A percentile compares a stretch with the other conserved stretches of the same genome.
Evolutionary conservation across 352 stramenopile genomes (phyloP).

Genomic region (Phytophthora capsici): DNA sequence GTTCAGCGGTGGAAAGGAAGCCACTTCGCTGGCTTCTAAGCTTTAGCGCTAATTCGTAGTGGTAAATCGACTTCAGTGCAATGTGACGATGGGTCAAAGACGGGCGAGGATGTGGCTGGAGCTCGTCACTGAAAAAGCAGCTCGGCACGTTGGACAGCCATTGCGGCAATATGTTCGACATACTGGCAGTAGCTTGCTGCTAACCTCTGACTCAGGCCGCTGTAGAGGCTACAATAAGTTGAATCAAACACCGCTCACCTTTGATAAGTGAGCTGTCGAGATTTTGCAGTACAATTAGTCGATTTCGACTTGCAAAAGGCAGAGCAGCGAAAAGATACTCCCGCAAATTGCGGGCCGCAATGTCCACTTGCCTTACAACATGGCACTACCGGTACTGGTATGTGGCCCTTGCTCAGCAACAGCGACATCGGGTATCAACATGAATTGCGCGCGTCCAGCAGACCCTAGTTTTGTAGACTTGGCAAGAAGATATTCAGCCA

Average conservation of each 20-base stretch:
- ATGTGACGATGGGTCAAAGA: conserved; percentile 18
- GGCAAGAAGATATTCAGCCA: too few species aligned
- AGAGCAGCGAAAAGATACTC: conserved; percentile 10
- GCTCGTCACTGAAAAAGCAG: conserved; percentile 20
- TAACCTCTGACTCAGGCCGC: background rate
- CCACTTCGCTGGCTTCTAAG: conserved; percentile 15
- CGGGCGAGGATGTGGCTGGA: conserved; percentile 14
- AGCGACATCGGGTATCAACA: background rate
- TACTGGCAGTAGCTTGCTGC: background rate
- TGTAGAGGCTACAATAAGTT: background rate
- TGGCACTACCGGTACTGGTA: background rate
- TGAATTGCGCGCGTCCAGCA: background rate
- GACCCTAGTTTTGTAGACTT: background rate
- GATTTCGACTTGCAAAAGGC: conserved; percentile 9
- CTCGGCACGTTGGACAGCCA: conserved; percentile 10
- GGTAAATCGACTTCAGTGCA: conserved; percentile 5
- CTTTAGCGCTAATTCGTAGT: conserved; percentile 27
- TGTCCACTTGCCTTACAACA: conserved; percentile 2
- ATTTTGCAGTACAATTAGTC: background rate
- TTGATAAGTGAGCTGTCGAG: too few species aligned
- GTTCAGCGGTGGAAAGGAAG: conserved; percentile 20
- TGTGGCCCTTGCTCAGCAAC: background rate
- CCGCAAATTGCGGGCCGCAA: background rate
- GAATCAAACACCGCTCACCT: too few species aligned
- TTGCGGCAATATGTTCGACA: background rate